Evolutionary conservation across 208 protist genomes (phyloP).

Genomic region (Herpetomonas muscarum): DNA sequence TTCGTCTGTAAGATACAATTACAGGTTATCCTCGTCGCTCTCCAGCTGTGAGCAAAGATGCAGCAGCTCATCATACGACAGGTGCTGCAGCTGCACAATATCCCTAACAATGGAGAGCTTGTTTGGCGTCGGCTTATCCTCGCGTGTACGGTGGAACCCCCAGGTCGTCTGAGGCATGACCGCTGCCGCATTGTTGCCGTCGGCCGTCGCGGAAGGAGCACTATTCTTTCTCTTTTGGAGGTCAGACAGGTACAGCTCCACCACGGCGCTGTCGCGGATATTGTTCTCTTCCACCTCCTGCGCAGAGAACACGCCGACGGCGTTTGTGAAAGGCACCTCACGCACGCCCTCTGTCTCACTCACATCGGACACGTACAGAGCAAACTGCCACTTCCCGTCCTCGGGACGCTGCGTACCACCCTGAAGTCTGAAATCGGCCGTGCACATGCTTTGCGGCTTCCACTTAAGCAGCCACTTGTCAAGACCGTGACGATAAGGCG

Average conservation of each 20-base stretch:
- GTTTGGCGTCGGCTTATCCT: conserved; percentile 77
- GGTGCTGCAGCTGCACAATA: conserved; percentile 70
- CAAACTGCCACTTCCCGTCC: conserved; percentile 36
- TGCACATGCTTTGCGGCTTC: conserved; percentile 83
- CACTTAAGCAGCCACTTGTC: conserved; percentile 82
- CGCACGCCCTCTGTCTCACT: conserved; percentile 13
- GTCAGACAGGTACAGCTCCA: conserved; percentile 32
- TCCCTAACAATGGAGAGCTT: conserved; percentile 58
- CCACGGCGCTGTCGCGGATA: conserved; percentile 57
- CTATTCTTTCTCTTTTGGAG: no score
- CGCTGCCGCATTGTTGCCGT: conserved; percentile 5
- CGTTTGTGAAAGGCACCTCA: conserved; percentile 45
- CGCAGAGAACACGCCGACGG: conserved; percentile 39
- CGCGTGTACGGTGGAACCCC: conserved; percentile 50
- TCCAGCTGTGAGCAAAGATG: conserved; percentile 23
- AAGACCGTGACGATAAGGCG: conserved; percentile 56
- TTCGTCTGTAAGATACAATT: neutral
- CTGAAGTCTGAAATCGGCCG: conserved; percentile 76
- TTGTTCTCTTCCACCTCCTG: conserved; percentile 38
- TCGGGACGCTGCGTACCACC: conserved; percentile 20
- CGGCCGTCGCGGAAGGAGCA: no score
- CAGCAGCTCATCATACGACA: conserved; percentile 61
- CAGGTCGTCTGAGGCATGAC: conserved; percentile 49
- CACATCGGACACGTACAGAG: conserved; percentile 50
- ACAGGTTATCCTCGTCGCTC: no score